These are phyloP conservation scores for Cucumis cinereus DNA, from an alignment of 306 rosid species.

Conservation along the genomic window DNA sequence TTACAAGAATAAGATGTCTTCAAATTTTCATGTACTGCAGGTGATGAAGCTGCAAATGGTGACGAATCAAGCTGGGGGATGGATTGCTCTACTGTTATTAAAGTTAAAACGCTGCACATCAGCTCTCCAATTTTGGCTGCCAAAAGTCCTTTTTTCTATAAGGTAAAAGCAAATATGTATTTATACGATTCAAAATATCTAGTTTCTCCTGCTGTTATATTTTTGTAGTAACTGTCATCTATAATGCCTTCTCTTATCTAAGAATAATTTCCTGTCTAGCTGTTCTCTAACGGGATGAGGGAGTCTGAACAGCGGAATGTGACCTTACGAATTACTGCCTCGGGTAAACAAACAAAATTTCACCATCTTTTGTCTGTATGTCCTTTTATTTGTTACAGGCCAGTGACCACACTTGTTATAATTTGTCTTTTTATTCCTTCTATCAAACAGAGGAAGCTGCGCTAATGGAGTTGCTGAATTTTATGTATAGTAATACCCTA, in stretches of 20 bases:
- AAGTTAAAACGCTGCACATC: conserved; percentile 71
- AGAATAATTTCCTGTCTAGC: conserved; percentile 26
- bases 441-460: conserved; percentile 78
- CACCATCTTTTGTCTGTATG: background rate
- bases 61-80: conserved; percentile 70
- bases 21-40: conserved; percentile 20
- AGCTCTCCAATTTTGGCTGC: conserved; percentile 99
- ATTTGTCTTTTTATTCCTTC: conserved; percentile 13
- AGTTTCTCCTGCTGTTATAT: background rate
- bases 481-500: conserved; percentile 82
- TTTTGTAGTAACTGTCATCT: background rate
- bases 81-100: conserved; percentile 60
- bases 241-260: background rate
- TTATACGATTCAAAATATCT: background rate
- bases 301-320: conserved; percentile 92
- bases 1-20: background rate
- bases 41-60: conserved; percentile 72
- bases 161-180: conserved; percentile 29
- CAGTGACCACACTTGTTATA: background rate
- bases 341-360: conserved; percentile 34
- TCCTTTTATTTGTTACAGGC: background rate
- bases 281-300: conserved; percentile 95
- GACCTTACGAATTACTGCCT: conserved; percentile 70
- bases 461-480: conserved; percentile 88
- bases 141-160: conserved; percentile 91